phyloP scores from a whole-genome alignment of 345 rosid species.

The Brassica cretica region DNA sequence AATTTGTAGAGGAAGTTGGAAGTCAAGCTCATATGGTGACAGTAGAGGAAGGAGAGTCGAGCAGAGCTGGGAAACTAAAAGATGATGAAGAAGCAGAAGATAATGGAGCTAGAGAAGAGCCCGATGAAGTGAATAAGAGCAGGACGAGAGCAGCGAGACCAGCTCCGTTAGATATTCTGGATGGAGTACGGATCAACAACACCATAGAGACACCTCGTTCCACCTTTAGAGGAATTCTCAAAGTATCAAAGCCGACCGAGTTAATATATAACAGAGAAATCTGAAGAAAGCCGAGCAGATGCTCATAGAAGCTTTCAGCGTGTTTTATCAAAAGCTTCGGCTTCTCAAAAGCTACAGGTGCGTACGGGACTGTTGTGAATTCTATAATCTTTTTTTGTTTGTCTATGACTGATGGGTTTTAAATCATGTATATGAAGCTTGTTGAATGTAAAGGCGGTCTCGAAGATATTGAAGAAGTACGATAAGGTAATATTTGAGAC shows the following conservation, averaged over 20 bases:
- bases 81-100: constrained; percentile 32
- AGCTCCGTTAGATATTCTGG: constrained; percentile 51
- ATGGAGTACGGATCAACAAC: constrained; percentile 49
- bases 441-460: constrained; percentile 68
- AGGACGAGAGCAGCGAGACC: constrained; percentile 53
- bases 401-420: not conserved
- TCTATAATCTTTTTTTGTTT: not conserved
- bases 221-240: constrained; percentile 54
- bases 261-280: constrained; percentile 53
- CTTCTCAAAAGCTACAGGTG: constrained; percentile 67
- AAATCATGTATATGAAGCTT: constrained; percentile 44
- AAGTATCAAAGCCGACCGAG: constrained; percentile 41
- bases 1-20: constrained; percentile 12
- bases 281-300: constrained; percentile 53
- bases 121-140: not conserved
- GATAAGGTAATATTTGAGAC: constrained; percentile 59
- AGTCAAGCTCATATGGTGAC: constrained; percentile 42
- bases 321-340: constrained; percentile 68
- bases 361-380: not conserved
- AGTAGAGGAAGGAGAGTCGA: constrained; percentile 46
- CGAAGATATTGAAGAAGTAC: constrained; percentile 88
- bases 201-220: constrained; percentile 63
- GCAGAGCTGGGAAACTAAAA: constrained; percentile 38
- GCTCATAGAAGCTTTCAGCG: constrained; percentile 53
- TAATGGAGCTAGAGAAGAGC: not conserved